These are phyloP conservation scores for Russula ochroleuca DNA, from an alignment of 768 basidiomycete species.

Conservation along the genomic window DNA sequence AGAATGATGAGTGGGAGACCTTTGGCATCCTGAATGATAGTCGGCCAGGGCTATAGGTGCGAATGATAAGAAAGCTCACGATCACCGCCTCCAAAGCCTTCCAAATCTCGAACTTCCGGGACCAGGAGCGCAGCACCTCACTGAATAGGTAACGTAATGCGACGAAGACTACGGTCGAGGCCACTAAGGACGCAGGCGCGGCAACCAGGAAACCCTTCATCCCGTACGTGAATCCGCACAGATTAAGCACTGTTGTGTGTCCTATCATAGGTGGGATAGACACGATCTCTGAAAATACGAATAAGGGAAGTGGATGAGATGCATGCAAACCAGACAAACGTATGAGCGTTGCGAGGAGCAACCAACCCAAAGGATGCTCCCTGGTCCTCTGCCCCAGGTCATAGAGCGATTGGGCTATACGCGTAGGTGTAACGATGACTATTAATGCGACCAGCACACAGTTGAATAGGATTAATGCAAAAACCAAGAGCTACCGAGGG, in stretches of 20 bases:
- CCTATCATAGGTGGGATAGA: conserved; percentile 63
- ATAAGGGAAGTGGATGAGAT: neutral
- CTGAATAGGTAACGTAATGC: conserved; percentile 57
- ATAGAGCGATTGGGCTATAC: conserved; percentile 67
- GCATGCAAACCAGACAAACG: conserved; percentile 39
- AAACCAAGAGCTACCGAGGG: conserved; percentile 50
- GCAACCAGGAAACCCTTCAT: conserved; percentile 70
- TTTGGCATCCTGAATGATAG: conserved; percentile 51
- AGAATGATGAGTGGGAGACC: conserved; percentile 80
- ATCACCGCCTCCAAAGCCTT: conserved; percentile 71
- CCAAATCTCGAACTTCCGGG: conserved; percentile 65
- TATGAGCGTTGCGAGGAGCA: conserved; percentile 48
- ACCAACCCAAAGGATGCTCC: conserved; percentile 56
- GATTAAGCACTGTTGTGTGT: conserved; percentile 57
- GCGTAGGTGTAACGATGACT: conserved; percentile 54
- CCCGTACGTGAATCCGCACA: conserved; percentile 83
- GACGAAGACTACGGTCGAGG: conserved; percentile 59
- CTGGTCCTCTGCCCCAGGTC: conserved; percentile 61
- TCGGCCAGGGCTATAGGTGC: conserved; percentile 1
- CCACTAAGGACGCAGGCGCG: conserved; percentile 54
- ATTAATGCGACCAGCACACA: conserved; percentile 39
- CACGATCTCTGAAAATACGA: conserved; percentile 38
- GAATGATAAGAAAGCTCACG: conserved; percentile 39
- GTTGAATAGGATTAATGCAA: conserved; percentile 57
- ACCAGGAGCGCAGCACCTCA: conserved; percentile 53